phyloP scores from a whole-genome alignment of 2,329 filamentous ascomycete species.

The Paecilomyces sp. region DNA sequence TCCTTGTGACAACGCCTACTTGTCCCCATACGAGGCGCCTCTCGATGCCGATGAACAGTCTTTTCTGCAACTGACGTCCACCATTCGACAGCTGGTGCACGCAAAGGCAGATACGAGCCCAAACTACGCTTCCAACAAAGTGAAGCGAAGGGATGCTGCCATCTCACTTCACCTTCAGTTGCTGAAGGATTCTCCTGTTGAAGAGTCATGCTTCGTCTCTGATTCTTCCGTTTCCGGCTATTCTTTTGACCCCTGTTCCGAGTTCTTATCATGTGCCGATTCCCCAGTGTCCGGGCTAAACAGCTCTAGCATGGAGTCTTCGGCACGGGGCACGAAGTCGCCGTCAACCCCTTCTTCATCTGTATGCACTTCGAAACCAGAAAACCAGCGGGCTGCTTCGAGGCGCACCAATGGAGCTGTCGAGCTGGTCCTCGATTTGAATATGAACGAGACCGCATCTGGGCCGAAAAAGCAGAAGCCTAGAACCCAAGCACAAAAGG shows the following conservation, averaged over 20 bases:
- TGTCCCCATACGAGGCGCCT: neutral
- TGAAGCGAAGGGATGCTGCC: constrained; percentile 35
- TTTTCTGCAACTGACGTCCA: neutral
- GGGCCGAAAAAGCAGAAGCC: constrained; percentile 36
- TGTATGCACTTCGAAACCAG: constrained; percentile 1
- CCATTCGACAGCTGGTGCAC: constrained; percentile 26
- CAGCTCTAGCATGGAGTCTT: constrained; percentile 8
- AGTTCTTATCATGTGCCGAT: neutral
- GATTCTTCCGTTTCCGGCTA: constrained; percentile 9
- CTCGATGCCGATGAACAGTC: neutral
- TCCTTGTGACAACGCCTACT: neutral
- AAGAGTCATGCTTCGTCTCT: constrained; percentile 18
- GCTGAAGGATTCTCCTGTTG: constrained; percentile 21
- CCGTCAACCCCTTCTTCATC: constrained; percentile 11
- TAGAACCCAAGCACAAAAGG: constrained; percentile 33
- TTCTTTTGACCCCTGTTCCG: neutral
- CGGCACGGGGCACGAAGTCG: constrained; percentile 4
- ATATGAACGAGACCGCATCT: constrained; percentile 36
- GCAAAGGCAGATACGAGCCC: constrained; percentile 30
- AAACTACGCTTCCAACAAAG: constrained; percentile 26
- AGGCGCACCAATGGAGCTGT: constrained; percentile 17
- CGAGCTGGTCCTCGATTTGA: constrained; percentile 35
- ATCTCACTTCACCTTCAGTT: constrained; percentile 36
- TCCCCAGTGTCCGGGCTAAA: neutral
- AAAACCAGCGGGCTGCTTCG: constrained; percentile 2